Conservation (phyloP, 768 basidiomycete species). For the Amyloporia xantha region DNA sequence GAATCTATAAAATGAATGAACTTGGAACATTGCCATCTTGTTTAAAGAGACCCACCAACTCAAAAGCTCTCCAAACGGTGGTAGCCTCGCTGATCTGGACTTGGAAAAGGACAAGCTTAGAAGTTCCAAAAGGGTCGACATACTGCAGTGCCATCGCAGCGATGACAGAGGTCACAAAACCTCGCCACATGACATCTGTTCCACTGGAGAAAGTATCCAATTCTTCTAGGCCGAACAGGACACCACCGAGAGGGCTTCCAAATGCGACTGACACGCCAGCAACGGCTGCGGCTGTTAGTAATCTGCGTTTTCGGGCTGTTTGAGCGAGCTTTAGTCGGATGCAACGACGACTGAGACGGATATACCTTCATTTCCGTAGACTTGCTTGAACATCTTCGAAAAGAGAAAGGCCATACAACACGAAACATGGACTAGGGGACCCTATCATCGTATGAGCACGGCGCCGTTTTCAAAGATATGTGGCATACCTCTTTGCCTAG, state of each 20-base stretch:
- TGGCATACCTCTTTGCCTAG: slow-evolving; percentile 71
- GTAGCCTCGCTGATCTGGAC: slow-evolving; percentile 60
- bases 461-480: too few relatives aligned
- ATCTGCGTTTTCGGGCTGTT: slow-evolving; percentile 70
- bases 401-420: slow-evolving; percentile 75
- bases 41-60: slow-evolving; percentile 40
- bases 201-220: slow-evolving; percentile 63
- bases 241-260: slow-evolving; percentile 81
- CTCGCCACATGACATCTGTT: slow-evolving; percentile 76
- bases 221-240: slow-evolving; percentile 80
- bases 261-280: slow-evolving; percentile 88
- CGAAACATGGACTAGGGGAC: slow-evolving; percentile 80
- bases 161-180: slow-evolving; percentile 85
- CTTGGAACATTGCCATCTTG: not conserved
- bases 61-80: slow-evolving; percentile 66
- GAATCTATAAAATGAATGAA: slow-evolving; percentile 37
- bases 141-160: slow-evolving; percentile 82
- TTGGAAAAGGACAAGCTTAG: slow-evolving; percentile 77
- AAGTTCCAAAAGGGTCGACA: slow-evolving; percentile 80
- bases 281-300: slow-evolving; percentile 77
- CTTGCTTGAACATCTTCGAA: slow-evolving; percentile 60
- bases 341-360: not conserved
- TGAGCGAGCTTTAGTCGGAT: not conserved
- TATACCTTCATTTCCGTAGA: slow-evolving; percentile 70
- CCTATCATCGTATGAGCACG: too few relatives aligned